Evolutionary conservation across 257 asterid genomes (phyloP).

Genomic region (Solanum paucissectum): DNA sequence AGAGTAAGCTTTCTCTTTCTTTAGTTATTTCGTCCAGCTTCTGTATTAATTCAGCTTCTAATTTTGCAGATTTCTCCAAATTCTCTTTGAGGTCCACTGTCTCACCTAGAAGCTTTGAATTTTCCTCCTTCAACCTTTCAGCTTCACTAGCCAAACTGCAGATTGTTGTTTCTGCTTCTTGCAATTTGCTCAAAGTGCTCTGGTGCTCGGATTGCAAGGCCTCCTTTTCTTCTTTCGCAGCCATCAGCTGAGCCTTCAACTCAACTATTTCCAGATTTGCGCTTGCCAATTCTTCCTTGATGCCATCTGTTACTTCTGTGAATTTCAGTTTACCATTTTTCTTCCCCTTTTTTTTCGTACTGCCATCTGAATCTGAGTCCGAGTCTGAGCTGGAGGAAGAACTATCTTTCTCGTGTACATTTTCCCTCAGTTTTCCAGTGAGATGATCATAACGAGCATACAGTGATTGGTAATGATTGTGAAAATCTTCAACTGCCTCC

Average conservation of each 20-base stretch:
- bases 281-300: conserved; percentile 40
- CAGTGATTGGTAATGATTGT: conserved; percentile 57
- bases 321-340: conserved; percentile 41
- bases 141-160: conserved; percentile 29
- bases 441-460: conserved; percentile 67
- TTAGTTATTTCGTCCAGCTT: conserved; percentile 29
- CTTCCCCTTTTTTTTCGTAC: conserved; percentile 24
- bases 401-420: conserved; percentile 32
- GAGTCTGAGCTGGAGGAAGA: conserved; percentile 72
- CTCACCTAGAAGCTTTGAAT: conserved; percentile 27
- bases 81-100: conserved; percentile 27
- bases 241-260: conserved; percentile 35
- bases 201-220: conserved; percentile 30
- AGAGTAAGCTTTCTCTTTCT: conserved; percentile 19
- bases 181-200: conserved; percentile 25
- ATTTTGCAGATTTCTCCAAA: conserved; percentile 31
- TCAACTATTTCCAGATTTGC: conserved; percentile 54
- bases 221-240: conserved; percentile 46
- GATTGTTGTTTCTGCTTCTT: conserved; percentile 39
- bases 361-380: conserved; percentile 47
- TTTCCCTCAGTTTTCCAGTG: conserved; percentile 53
- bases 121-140: conserved; percentile 32
- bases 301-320: conserved; percentile 15
- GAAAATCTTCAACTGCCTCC: conserved; percentile 48
- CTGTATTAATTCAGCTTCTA: conserved; percentile 40